phyloP scores from a whole-genome alignment of 441 rosid genomes.

The Adansonia madagascariensis region DNA sequence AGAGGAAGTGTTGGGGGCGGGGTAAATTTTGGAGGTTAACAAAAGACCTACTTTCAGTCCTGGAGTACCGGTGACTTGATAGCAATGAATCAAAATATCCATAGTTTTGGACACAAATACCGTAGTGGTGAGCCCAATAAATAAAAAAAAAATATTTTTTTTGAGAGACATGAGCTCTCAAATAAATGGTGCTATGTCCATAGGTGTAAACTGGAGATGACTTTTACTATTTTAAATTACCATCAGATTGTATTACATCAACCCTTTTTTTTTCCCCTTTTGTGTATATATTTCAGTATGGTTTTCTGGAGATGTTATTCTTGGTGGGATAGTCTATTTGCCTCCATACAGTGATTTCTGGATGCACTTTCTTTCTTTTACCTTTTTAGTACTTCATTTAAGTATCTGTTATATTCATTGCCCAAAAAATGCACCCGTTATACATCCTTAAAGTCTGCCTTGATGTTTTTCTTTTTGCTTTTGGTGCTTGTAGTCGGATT shows the following conservation, averaged over 20 bases:
- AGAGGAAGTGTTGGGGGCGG: background rate
- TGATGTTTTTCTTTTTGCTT: background rate
- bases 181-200: background rate
- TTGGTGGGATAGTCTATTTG: background rate
- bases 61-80: too few relatives aligned
- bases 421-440: background rate
- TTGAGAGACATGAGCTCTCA: constrained; percentile 7
- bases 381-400: background rate
- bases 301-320: background rate
- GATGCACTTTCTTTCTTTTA: background rate
- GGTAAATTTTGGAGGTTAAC: too few relatives aligned
- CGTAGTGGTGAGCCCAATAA: background rate
- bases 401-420: background rate
- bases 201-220: background rate
- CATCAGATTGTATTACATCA: background rate
- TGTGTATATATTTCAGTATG: background rate
- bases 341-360: background rate
- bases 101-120: constrained; percentile 2
- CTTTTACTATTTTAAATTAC: background rate
- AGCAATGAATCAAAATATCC: too few relatives aligned
- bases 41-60: background rate
- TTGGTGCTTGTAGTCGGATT: constrained; percentile 56
- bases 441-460: constrained; percentile 18
- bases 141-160: background rate
- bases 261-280: background rate